Percentiles rank a stretch among this genome's conserved stretches.
phyloP scores from a whole-genome alignment of 2,329 filamentous ascomycete species.

The Apiospora rasikravindrae region DNA sequence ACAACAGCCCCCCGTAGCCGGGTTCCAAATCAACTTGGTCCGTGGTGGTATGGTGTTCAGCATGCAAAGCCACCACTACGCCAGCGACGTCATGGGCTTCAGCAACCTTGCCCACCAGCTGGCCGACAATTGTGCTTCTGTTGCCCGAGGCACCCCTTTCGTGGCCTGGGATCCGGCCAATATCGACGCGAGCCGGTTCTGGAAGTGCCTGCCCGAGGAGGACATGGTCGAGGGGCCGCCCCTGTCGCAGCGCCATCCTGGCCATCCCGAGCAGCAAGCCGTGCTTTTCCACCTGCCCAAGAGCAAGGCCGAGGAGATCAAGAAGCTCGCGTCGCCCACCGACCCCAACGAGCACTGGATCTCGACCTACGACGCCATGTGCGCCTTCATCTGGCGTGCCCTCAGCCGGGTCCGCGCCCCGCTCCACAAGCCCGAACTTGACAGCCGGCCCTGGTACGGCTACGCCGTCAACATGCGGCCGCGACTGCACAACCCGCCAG shows the following conservation, averaged over 20 bases:
- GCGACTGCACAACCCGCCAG: conserved; percentile 40
- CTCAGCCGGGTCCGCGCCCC: conserved; percentile 42
- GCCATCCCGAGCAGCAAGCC: conserved; percentile 30
- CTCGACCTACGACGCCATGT: conserved; percentile 52
- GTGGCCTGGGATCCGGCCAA: conserved; percentile 43
- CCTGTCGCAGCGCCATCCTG: conserved; percentile 36
- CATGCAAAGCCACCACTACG: conserved; percentile 49
- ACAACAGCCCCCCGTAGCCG: conserved; percentile 40
- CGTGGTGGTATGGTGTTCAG: conserved; percentile 47
- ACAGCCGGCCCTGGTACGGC: conserved; percentile 37
- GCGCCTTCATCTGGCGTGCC: conserved; percentile 48
- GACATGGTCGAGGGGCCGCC: conserved; percentile 39
- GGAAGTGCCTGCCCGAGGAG: conserved; percentile 36
- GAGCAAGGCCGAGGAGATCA: conserved; percentile 48
- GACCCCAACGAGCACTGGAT: conserved; percentile 44
- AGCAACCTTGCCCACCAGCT: conserved; percentile 44
- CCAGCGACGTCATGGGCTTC: conserved; percentile 50
- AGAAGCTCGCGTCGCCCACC: conserved; percentile 40
- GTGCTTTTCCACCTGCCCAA: conserved; percentile 50
- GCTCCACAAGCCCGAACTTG: conserved; percentile 39
- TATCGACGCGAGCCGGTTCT: conserved; percentile 43
- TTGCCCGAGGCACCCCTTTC: conserved; percentile 35
- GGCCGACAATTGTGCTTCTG: conserved; percentile 48
- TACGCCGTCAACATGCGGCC: conserved; percentile 47
- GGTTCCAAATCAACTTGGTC: conserved; percentile 49